phyloP scores from a whole-genome alignment of 768 basidiomycete genomes.

The Hypholoma fasciculare region DNA sequence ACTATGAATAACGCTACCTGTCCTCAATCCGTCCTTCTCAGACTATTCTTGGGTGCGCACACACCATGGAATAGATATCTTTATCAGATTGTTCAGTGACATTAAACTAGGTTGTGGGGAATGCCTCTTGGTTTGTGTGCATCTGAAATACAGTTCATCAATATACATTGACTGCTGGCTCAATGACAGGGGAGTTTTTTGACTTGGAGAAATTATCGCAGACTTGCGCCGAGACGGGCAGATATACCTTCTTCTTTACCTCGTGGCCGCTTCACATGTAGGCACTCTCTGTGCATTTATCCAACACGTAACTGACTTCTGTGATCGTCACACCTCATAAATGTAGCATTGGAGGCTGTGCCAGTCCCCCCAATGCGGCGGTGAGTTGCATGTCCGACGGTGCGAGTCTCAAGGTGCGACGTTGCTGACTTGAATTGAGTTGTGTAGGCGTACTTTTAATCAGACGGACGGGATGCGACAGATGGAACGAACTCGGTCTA shows the following conservation, averaged over 20 bases:
- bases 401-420: too few species aligned
- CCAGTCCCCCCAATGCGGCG: constrained; percentile 71
- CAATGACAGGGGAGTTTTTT: constrained; percentile 62
- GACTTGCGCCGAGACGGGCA: constrained; percentile 52
- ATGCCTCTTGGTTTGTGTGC: constrained; percentile 63
- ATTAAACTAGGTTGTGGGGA: constrained; percentile 54
- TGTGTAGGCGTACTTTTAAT: constrained; percentile 30
- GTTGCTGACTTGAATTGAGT: not conserved
- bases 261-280: constrained; percentile 77
- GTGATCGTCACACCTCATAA: constrained; percentile 1
- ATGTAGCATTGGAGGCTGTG: constrained; percentile 61
- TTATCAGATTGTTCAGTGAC: not conserved
- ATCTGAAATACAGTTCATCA: not conserved
- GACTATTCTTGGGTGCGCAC: constrained; percentile 60
- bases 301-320: not conserved
- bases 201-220: constrained; percentile 65
- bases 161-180: not conserved
- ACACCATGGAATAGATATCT: not conserved
- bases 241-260: constrained; percentile 77
- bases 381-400: constrained; percentile 35
- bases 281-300: constrained; percentile 19
- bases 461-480: not conserved
- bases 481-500: not conserved
- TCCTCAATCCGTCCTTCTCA: constrained; percentile 17
- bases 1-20: not conserved